Evolutionary conservation across 2,329 filamentous ascomycete species (phyloP), one percentile per base, ranked within the genome.

Genomic region (Sporothrix pallida): DNA sequence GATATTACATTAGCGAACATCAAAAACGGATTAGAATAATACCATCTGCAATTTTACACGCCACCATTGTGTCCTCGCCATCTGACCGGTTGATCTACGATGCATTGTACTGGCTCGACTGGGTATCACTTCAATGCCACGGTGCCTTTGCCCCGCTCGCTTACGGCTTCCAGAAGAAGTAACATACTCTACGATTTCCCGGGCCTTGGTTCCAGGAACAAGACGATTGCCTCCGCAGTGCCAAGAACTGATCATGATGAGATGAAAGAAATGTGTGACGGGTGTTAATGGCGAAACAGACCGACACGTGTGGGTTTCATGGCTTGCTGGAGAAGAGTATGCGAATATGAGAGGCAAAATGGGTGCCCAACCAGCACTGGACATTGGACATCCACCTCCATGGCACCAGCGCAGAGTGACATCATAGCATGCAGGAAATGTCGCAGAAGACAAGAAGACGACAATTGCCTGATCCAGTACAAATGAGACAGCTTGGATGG

Each of bases 261-360:
- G 52, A 23, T 10, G 42, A 37, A 7, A 37, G 9, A 37, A 60
- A 13, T n/a, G n/a, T 60, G 56, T 60, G 56, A 4, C 13, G 37
- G 26, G 26, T 17, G n/a, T n/a, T 15, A n/a, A 60, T 60, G 26
- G n/a, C 60, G n/a, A 9, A 2, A 26, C 23, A 12, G 62, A 6
- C 44, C 42, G 62, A 26, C 62, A 67, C 62, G 62, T 44, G 42
- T 48, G 48, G 48, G 62, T 48, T 46, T 46, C 42, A 67, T 67
- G 62, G 42, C 62, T 48, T 5, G 62, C 42, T 26, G 42, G 23
- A 12, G 42, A 46, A 17, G 26, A 20, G 44, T 7, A 12, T 20
- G 58, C 20, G 37, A 20, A 63, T 7, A 12, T 20, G 58, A 12
- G 37, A 63, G 31, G 31, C 15, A 42, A 44, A 44, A 44, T 10